phyloP scores from a whole-genome alignment of 495 filamentous ascomycete genomes.

The Penicillium coprophilum region DNA sequence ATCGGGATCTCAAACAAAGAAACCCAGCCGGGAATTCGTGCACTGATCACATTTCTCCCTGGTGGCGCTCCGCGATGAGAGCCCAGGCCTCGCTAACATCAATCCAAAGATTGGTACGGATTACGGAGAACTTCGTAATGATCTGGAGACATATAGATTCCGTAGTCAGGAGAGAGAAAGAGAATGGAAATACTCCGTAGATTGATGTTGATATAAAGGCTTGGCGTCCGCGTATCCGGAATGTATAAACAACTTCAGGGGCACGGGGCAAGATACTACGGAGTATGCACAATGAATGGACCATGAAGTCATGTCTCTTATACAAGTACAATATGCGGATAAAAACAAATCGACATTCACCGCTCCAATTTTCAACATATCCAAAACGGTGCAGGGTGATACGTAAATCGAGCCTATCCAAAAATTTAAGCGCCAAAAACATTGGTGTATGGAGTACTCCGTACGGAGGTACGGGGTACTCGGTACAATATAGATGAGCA shows the following conservation, averaged over 20 bases:
- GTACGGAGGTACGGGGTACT: no score
- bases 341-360: neutral
- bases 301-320: no score
- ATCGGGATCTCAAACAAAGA: slow-evolving; percentile 19
- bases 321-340: neutral
- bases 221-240: neutral
- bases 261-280: no score
- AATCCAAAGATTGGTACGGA: neutral
- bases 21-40: neutral
- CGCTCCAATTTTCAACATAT: neutral
- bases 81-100: neutral
- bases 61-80: slow-evolving; percentile 2
- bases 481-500: neutral
- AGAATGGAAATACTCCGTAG: neutral
- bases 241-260: no score
- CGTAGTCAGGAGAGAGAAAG: neutral
- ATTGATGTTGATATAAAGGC: neutral
- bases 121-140: no score
- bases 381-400: neutral
- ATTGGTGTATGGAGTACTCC: no score
- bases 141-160: neutral
- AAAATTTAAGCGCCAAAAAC: neutral
- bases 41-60: slow-evolving; percentile 5
- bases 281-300: no score
- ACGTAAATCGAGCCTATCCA: neutral